phyloP scores from a whole-genome alignment of 441 rosid genomes.

The Brassica hybrid region DNA sequence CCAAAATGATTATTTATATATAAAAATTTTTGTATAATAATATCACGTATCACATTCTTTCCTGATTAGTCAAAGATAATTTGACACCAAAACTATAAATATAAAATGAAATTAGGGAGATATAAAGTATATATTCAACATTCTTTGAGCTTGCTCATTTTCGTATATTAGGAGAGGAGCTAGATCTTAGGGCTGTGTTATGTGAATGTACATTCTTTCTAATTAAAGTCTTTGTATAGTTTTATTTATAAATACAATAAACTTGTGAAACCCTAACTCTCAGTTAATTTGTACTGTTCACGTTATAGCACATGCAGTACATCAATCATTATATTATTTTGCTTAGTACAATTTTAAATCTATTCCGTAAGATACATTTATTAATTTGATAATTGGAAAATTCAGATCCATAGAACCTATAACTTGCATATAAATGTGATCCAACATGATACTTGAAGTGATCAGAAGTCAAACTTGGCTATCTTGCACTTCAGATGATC shows the following conservation, averaged over 20 bases:
- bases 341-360: not conserved
- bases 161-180: not conserved
- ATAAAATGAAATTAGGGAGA: no score
- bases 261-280: constrained; percentile 32
- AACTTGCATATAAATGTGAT: constrained; percentile 17
- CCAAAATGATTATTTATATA: not conserved
- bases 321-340: constrained; percentile 17
- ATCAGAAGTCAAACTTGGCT: constrained; percentile 16
- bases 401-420: constrained; percentile 18
- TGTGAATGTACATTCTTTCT: not conserved
- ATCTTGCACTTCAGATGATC: constrained; percentile 3
- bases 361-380: not conserved
- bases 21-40: not conserved
- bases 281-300: constrained; percentile 13
- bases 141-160: constrained; percentile 1
- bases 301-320: constrained; percentile 38
- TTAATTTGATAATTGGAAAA: constrained; percentile 1
- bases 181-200: constrained; percentile 21
- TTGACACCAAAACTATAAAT: not conserved
- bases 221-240: constrained; percentile 11
- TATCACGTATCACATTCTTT: not conserved
- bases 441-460: constrained; percentile 18
- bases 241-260: constrained; percentile 17
- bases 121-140: not conserved
- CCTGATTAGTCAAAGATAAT: not conserved